Conservation (phyloP, 2,329 filamentous ascomycete genomes). For the Cucurbitaria berberidis region DNA sequence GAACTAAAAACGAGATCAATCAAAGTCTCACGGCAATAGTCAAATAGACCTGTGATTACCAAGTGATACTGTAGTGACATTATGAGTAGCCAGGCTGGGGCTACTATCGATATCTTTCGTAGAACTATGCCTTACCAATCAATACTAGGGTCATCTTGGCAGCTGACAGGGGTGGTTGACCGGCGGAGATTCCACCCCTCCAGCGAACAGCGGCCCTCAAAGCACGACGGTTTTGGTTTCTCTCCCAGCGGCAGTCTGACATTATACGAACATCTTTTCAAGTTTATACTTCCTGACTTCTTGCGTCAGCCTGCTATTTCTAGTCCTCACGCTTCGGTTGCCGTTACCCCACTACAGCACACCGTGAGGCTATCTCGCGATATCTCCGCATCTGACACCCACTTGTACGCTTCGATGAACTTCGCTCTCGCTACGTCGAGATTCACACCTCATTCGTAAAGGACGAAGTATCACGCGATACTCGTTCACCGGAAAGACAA, state of each 20-base stretch:
- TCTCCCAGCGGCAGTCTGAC: not conserved
- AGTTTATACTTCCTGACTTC: not conserved
- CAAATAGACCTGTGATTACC: no score
- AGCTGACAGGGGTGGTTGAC: slow-evolving; percentile 10
- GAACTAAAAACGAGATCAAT: no score
- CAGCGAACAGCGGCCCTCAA: not conserved
- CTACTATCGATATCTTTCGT: not conserved
- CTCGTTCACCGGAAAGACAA: not conserved
- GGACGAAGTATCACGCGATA: not conserved
- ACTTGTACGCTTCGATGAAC: slow-evolving; percentile 1
- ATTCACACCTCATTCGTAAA: not conserved
- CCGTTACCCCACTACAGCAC: slow-evolving; percentile 1
- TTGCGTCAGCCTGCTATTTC: not conserved
- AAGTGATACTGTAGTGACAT: no score
- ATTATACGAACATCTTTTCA: not conserved
- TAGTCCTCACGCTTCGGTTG: not conserved
- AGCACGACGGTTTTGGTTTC: not conserved
- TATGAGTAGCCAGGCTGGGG: not conserved
- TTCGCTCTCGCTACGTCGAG: not conserved
- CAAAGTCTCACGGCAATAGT: no score
- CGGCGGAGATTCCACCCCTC: slow-evolving; percentile 7
- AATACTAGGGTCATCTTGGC: not conserved
- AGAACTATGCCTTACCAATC: slow-evolving; percentile 4
- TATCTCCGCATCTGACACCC: slow-evolving; percentile 5
- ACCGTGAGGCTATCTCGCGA: slow-evolving; percentile 8